A percentile compares a stretch with the other conserved stretches of the same genome.
Evolutionary conservation across 1,284 basidiomycete species (phyloP).

Genomic region (Erythrobasidium hasegawianum): DNA sequence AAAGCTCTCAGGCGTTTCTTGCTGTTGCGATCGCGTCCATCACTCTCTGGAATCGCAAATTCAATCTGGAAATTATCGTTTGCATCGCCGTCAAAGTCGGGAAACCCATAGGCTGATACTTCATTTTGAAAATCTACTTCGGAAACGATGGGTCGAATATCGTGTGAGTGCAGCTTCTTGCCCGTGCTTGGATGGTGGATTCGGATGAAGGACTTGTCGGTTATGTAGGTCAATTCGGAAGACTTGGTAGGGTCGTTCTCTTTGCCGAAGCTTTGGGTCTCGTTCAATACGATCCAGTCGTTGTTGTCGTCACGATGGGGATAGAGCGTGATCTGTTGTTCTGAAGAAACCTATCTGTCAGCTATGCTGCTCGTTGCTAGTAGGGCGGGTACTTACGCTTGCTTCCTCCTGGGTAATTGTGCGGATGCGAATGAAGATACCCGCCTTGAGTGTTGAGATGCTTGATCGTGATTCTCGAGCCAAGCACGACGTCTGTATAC

Average conservation of each 20-base stretch:
- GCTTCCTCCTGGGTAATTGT: conserved; percentile 68
- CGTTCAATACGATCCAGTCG: conserved; percentile 71
- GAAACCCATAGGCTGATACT: conserved; percentile 88
- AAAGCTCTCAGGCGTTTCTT: conserved; percentile 71
- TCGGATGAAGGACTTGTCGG: conserved; percentile 69
- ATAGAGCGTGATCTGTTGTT: conserved; percentile 97
- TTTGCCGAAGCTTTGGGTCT: conserved; percentile 58
- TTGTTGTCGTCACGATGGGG: conserved; percentile 94
- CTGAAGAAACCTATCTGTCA: conserved; percentile 56
- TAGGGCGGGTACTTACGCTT: conserved; percentile 46
- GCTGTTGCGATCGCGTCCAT: conserved; percentile 60
- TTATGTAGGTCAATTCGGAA: conserved; percentile 62
- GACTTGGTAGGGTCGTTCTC: conserved; percentile 47
- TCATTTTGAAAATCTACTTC: conserved; percentile 99
- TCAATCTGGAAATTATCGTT: conserved; percentile 97
- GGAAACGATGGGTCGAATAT: conserved; percentile 87
- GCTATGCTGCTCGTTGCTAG: no score
- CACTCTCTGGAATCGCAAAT: conserved; percentile 58
- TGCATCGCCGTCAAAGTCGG: conserved; percentile 76
- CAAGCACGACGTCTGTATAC: conserved; percentile 76
- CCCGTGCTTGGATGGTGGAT: conserved; percentile 75
- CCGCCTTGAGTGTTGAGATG: conserved; percentile 97
- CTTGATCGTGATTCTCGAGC: conserved; percentile 76
- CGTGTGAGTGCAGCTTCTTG: conserved; percentile 90
- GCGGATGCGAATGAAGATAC: conserved; percentile 90